Evolutionary conservation across 2,329 filamentous ascomycete species (phyloP).

Genomic region (Onygenales sp.): DNA sequence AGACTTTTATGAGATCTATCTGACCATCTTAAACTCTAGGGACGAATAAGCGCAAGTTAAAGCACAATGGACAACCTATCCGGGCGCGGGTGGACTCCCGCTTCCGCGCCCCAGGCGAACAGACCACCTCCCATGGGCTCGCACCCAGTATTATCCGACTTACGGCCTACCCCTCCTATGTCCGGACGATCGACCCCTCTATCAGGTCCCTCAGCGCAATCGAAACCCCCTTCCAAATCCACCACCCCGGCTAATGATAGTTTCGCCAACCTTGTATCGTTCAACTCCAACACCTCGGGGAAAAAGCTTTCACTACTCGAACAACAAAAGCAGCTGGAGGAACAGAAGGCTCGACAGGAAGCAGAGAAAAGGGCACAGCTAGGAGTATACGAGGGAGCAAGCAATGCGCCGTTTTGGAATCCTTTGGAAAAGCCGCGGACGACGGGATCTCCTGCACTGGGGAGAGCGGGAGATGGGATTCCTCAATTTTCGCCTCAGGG

Average conservation of each 20-base stretch:
- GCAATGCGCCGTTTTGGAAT: constrained; percentile 64
- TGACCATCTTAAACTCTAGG: background rate
- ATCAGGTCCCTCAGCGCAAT: constrained; percentile 20
- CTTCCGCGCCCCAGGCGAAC: constrained; percentile 20
- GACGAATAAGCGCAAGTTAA: background rate
- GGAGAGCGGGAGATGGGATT: constrained; percentile 35
- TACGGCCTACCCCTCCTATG: constrained; percentile 27
- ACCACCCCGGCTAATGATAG: constrained; percentile 36
- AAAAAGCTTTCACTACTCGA: constrained; percentile 62
- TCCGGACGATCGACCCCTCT: constrained; percentile 37
- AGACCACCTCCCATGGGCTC: constrained; percentile 31
- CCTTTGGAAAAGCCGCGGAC: constrained; percentile 46
- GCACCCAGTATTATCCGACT: constrained; percentile 22
- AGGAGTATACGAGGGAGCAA: constrained; percentile 61
- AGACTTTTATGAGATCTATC: background rate
- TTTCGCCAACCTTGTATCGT: constrained; percentile 59
- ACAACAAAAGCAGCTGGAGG: constrained; percentile 59
- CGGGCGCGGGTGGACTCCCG: constrained; percentile 36
- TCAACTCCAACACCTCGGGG: constrained; percentile 36
- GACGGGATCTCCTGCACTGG: constrained; percentile 22
- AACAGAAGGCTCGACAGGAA: constrained; percentile 66
- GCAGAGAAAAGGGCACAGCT: constrained; percentile 61
- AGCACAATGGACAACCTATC: constrained; percentile 38
- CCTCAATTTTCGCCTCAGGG: too few relatives aligned
- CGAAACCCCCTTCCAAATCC: constrained; percentile 30